Evolutionary conservation across 2,329 filamentous ascomycete species (phyloP).

Genomic region (Diaporthe ampelina): DNA sequence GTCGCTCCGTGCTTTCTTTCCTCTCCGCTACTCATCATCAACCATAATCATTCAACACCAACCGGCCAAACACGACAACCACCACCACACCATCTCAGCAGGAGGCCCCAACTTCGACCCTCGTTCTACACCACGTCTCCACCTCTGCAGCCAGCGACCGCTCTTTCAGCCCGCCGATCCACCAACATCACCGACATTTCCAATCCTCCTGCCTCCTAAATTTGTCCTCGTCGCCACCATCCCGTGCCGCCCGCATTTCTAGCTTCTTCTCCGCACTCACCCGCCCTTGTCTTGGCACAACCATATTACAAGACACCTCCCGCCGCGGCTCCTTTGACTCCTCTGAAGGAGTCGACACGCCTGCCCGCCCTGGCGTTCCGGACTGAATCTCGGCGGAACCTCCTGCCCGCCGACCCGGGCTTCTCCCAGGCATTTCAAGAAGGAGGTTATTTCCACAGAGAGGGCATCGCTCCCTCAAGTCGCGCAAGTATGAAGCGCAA

Average conservation of each 20-base stretch:
- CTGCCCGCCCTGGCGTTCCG: constrained; percentile 61
- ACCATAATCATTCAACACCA: not conserved
- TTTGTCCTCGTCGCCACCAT: constrained; percentile 29
- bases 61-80: not conserved
- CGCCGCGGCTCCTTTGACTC: constrained; percentile 37
- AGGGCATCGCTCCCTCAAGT: constrained; percentile 51
- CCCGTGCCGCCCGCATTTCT: not conserved
- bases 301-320: not conserved
- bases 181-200: constrained; percentile 33
- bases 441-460: constrained; percentile 52
- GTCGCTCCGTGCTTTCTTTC: constrained; percentile 36
- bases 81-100: not conserved
- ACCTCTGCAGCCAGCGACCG: constrained; percentile 28
- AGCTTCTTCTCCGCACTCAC: constrained; percentile 28
- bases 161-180: constrained; percentile 9
- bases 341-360: constrained; percentile 48
- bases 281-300: constrained; percentile 15
- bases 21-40: constrained; percentile 29
- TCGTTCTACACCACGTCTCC: constrained; percentile 25
- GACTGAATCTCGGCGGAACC: constrained; percentile 61
- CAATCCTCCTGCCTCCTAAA: constrained; percentile 31
- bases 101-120: constrained; percentile 30
- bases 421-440: constrained; percentile 46
- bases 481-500: constrained; percentile 52
- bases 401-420: constrained; percentile 55